Evolutionary conservation across 2,329 filamentous ascomycete genomes (phyloP), one percentile per base, ranked within the genome.

Genomic region (Arachnomyces sp.): DNA sequence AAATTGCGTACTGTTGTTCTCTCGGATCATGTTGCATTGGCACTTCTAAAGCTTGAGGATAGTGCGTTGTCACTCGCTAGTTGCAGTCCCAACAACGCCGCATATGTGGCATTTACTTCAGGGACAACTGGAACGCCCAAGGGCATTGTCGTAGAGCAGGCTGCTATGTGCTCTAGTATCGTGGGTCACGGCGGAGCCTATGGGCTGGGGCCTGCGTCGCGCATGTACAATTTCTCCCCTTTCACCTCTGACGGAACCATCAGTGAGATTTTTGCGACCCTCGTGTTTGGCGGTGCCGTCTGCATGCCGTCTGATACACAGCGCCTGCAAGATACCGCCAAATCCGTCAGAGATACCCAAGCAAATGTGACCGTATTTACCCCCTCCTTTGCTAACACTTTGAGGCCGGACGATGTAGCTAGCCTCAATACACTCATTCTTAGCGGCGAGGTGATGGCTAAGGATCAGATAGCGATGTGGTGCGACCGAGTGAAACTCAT

Each of bases 81-180:
- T 40, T 55, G 55, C 7, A 57, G 52, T 13, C 47, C 54, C 31
- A 48, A 46, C 32, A 61, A 62, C 47, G 60, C 60, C 7, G 61
- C 60, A 31, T 83, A 79, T 55, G 65, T 81, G 4, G 67, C 84
- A 8, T 78, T 83, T 49, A 75, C 73, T 7, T 73, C 73, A 3
- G 73, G 74, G 1, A 74, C 74, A 1, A 73, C 75, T 3, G 71
- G 71, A 35, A 67, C 69, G 31, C 70, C 72, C 0, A 73, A 73
- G 40, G 77, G 75, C 2, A 69, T 77, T 17, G 71, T 76, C 31
- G 74, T 78, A 42, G 71, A 68, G 2, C 78, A 82, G 45, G 59
- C 60, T 0, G 69, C 75, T 0, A 60, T 78, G 1, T 69, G 73
- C 1, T 72, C 74, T 0, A 62, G 67, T 0, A 67, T 73, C 35